These are phyloP conservation scores for Phytomonas francai DNA, from an alignment of 208 protist genomes.

Conservation along the genomic window DNA sequence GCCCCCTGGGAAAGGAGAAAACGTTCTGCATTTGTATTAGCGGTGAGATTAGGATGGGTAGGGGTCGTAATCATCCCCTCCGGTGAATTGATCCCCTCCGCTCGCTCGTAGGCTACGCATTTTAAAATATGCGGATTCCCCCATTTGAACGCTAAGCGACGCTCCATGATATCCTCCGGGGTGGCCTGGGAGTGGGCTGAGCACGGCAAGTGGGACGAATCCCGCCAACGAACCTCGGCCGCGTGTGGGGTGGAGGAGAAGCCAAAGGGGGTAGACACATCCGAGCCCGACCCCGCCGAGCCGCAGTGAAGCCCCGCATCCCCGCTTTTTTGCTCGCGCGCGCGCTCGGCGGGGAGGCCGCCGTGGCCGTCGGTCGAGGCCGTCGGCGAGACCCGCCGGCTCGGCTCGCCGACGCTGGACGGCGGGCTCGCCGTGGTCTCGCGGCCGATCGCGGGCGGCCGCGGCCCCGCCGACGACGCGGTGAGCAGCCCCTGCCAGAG, in stretches of 20 bases:
- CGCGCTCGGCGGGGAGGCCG: constrained; percentile 9
- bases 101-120: constrained; percentile 21
- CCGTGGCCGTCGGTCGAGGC: too few species aligned
- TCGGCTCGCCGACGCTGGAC: not conserved
- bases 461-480: not conserved
- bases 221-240: too few species aligned
- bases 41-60: too few species aligned
- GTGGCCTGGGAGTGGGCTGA: constrained; percentile 8
- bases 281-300: not conserved
- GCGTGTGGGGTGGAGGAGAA: not conserved
- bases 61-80: too few species aligned
- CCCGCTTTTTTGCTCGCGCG: not conserved
- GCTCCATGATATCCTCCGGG: constrained; percentile 40
- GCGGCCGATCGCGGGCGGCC: not conserved
- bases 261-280: constrained; percentile 5
- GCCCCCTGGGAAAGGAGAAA: too few species aligned
- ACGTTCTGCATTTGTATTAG: too few species aligned
- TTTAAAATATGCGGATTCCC: constrained; percentile 72
- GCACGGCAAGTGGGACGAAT: too few species aligned
- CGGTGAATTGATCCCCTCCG: too few species aligned
- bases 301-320: not conserved
- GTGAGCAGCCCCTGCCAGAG: constrained; percentile 41
- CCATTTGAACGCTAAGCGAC: constrained; percentile 53
- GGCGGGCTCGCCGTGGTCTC: not conserved
- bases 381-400: not conserved